Conservation (phyloP, 2,329 filamentous ascomycete species). For the Arachnomyces sp. region DNA sequence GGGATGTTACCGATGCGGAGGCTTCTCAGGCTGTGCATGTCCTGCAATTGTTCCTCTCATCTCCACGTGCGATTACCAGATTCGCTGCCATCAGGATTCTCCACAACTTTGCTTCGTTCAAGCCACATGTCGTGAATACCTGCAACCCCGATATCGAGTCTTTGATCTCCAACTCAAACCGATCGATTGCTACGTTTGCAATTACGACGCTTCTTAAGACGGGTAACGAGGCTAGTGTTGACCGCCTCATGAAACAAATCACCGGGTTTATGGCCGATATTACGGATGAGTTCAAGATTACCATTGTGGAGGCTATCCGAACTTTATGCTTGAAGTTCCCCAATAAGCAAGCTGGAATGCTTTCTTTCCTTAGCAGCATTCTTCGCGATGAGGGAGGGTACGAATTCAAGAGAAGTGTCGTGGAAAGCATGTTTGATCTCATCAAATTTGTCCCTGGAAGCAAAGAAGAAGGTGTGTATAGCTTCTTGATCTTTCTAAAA, state of each 20-base stretch:
- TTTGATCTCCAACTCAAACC: slow-evolving; percentile 92
- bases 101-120: slow-evolving; percentile 93
- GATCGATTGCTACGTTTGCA: slow-evolving; percentile 94
- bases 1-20: slow-evolving; percentile 85
- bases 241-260: slow-evolving; percentile 97
- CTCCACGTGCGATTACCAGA: slow-evolving; percentile 89
- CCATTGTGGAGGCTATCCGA: slow-evolving; percentile 96
- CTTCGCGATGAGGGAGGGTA: slow-evolving; percentile 94
- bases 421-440: slow-evolving; percentile 98
- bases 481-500: not conserved
- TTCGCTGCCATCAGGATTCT: slow-evolving; percentile 95
- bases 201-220: slow-evolving; percentile 98
- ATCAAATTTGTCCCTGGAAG: slow-evolving; percentile 97
- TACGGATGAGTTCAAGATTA: slow-evolving; percentile 99
- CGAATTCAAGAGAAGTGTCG: slow-evolving; percentile 94
- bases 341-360: slow-evolving; percentile 95
- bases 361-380: slow-evolving; percentile 94
- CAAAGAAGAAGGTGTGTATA: slow-evolving; percentile 51
- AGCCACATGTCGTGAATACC: slow-evolving; percentile 79
- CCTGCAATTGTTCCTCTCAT: slow-evolving; percentile 92
- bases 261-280: slow-evolving; percentile 98
- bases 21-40: slow-evolving; percentile 89
- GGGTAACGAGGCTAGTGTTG: slow-evolving; percentile 93
- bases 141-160: slow-evolving; percentile 98
- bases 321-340: slow-evolving; percentile 97